Base-by-base conservation (phyloP, 139 green algal species). In the Closterium sp. region DNA sequence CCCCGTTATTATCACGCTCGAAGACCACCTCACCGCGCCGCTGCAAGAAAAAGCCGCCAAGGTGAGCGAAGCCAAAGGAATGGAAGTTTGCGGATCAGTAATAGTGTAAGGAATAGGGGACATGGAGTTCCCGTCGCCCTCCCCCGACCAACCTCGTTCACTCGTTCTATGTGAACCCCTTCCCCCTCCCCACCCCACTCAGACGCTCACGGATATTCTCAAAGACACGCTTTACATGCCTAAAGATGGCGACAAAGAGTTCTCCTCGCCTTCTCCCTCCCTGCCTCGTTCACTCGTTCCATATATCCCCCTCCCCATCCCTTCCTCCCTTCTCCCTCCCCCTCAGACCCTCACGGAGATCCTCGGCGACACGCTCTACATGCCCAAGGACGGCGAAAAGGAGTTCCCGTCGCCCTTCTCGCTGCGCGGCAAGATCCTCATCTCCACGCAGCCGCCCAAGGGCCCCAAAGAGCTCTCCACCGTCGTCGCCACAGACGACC, bases 1-100 rank as follows among this genome's bases (percentile, higher is more conserved):
- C 86, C 92, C 92, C 29, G 92, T 94, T 21, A 93, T 94, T 38
- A 91, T 94, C 45, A 94, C 92, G 11, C 73, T 94, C 34, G 92
- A 94, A 42, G 86, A 94, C 86, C 92, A 94, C 88, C 73, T 94
- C 24, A 34, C 92, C 11, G 34, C 70, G 27, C n/a, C 24, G 17
- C 88, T 94, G 11, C 91, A 94, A 45, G 88, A 19, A 50, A 70
- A 88, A 27, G 91, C 88, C 17, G 91, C 91, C 29, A 21, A 79
- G 91, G 91, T 94, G 88, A 28, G 34, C 9, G 73, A 86, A 28
- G 6, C 79, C 79, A 5, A 86, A 86, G 27, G 24, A 29, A n/a
- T n/a, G n/a, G n/a, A n/a, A n/a, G n/a, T n/a, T n/a, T n/a, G n/a
- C n/a, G n/a, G n/a, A n/a, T n/a, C n/a, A n/a, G n/a, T 38, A 38